phyloP scores from a whole-genome alignment of 805 yeast species.

The Saccharomyces mikatae region DNA sequence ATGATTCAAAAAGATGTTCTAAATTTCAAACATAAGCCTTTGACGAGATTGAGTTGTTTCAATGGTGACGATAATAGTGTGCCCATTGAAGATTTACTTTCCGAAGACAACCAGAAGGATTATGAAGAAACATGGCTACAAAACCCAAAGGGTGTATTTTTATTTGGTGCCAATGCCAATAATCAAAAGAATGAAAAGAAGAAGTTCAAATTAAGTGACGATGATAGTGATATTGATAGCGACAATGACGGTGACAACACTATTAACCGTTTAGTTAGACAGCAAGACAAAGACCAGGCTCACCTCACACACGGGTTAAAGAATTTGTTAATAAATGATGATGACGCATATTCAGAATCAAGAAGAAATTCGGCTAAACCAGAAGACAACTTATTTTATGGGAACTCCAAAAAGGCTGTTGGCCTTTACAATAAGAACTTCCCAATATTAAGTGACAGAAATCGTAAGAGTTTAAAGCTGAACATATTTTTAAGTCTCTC shows the following conservation, averaged over 20 bases:
- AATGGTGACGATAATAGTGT: not conserved
- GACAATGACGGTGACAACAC: not conserved
- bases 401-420: conserved; percentile 2
- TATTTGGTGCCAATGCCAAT: not conserved
- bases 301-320: not conserved
- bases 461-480: conserved; percentile 19
- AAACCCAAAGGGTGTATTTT: not conserved
- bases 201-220: conserved; percentile 1
- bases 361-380: not conserved
- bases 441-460: conserved; percentile 18
- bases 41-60: conserved; percentile 4
- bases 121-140: not conserved
- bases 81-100: not conserved
- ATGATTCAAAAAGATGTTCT: conserved; percentile 9
- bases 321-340: not conserved
- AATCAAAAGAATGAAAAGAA: not conserved
- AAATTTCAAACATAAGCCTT: conserved; percentile 20
- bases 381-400: not conserved
- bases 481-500: conserved; percentile 22
- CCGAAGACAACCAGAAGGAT: not conserved
- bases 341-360: not conserved
- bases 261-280: not conserved
- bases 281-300: not conserved
- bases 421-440: conserved; percentile 26
- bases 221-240: conserved; percentile 4